A percentile compares a stretch with the other conserved stretches of the same genome.
These are phyloP conservation scores for Microdochium paspali DNA, from an alignment of 2,329 filamentous ascomycete genomes.

Conservation along the genomic window DNA sequence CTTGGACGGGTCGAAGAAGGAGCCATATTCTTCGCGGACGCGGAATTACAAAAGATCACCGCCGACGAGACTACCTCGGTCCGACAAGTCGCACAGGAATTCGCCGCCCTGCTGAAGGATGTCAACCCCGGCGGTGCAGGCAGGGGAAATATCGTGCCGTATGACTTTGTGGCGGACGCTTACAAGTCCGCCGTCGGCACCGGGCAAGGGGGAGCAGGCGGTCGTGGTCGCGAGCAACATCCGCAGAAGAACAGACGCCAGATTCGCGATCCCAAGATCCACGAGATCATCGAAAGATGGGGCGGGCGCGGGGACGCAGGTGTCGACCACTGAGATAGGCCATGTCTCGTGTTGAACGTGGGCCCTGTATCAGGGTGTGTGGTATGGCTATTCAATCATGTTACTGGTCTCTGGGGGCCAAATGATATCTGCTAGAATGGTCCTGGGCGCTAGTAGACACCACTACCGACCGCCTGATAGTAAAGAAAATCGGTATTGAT, in stretches of 20 bases:
- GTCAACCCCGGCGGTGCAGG: background rate
- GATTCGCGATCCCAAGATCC: background rate
- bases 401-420: no score
- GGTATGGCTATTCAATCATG: no score
- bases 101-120: background rate
- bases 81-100: background rate
- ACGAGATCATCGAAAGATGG: background rate
- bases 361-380: no score
- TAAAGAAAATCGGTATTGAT: no score
- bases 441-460: no score
- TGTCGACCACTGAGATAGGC: background rate
- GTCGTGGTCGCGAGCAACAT: background rate
- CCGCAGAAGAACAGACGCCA: background rate
- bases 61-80: background rate
- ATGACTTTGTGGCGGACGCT: background rate
- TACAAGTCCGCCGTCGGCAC: background rate
- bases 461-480: no score
- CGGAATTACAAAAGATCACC: background rate
- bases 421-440: no score
- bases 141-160: background rate
- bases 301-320: conserved; percentile 1
- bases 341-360: no score
- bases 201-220: background rate
- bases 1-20: background rate
- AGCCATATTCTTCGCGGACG: background rate